Conservation (phyloP, 2,329 filamentous ascomycete species). For the Neurospora sp. region DNA sequence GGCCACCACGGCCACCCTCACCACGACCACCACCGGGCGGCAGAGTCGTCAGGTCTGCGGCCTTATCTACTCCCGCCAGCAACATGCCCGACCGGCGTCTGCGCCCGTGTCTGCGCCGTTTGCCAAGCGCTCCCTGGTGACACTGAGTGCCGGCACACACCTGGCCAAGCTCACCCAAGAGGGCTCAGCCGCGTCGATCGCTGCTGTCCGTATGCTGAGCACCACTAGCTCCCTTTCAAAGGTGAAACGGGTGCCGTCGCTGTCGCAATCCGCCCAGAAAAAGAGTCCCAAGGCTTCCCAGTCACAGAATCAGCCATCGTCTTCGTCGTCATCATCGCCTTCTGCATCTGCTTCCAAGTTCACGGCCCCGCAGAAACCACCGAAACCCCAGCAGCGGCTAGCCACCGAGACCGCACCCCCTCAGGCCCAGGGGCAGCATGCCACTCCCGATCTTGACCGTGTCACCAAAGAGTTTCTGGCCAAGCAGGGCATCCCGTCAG, state of each 20-base stretch:
- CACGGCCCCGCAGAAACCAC: slow-evolving; percentile 1
- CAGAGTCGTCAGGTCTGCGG: slow-evolving; percentile 20
- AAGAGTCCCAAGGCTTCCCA: slow-evolving; percentile 4
- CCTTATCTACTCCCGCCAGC: slow-evolving; percentile 17
- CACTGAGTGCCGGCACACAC: slow-evolving; percentile 11
- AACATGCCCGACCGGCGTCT: slow-evolving; percentile 2
- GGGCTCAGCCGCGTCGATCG: slow-evolving; percentile 4
- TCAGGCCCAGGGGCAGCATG: not conserved
- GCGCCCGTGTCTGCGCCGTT: slow-evolving; percentile 6
- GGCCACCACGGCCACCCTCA: not conserved
- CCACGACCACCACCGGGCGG: slow-evolving; percentile 3
- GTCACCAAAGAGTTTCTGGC: slow-evolving; percentile 33
- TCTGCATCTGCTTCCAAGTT: slow-evolving; percentile 7
- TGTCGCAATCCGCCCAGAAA: slow-evolving; percentile 1
- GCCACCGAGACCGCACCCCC: not conserved
- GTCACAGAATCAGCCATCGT: not conserved
- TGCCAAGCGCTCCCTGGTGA: slow-evolving; percentile 16
- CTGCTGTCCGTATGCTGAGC: slow-evolving; percentile 10
- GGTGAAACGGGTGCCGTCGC: slow-evolving; percentile 8
- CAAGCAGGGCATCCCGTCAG: slow-evolving; percentile 34
- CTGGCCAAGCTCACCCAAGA: slow-evolving; percentile 5
- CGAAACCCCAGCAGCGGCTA: not conserved
- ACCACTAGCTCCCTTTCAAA: slow-evolving; percentile 12
- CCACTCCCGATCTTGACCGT: slow-evolving; percentile 29
- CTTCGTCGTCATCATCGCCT: not conserved